Evolutionary conservation across 2,329 filamentous ascomycete species (phyloP).

Genomic region (Aspergillus viridinutans): DNA sequence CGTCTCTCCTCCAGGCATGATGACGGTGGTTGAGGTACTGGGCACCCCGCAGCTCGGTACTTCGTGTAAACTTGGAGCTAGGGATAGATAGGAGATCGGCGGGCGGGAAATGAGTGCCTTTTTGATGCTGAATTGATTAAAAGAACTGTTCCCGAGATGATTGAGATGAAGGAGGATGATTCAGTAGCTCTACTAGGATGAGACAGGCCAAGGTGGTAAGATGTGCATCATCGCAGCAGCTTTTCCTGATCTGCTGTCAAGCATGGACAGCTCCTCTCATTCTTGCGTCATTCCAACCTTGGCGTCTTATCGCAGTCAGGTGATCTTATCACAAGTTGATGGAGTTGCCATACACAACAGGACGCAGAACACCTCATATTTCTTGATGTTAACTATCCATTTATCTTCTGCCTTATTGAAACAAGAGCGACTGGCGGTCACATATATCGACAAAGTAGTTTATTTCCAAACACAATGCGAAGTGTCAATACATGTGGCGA

Average conservation of each 20-base stretch:
- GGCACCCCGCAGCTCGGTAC: neutral
- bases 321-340: conserved; percentile 3
- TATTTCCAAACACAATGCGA: neutral
- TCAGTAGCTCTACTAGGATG: neutral
- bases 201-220: conserved; percentile 1
- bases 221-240: conserved; percentile 1
- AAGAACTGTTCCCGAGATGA: neutral
- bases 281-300: conserved; percentile 18
- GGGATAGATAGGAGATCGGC: neutral
- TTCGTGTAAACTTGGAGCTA: neutral
- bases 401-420: neutral
- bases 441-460: neutral
- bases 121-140: neutral
- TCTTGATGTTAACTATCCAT: neutral
- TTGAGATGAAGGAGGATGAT: neutral
- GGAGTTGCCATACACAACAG: neutral
- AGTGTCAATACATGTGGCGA: neutral
- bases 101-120: neutral
- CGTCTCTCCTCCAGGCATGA: conserved; percentile 55
- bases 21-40: conserved; percentile 3
- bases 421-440: neutral
- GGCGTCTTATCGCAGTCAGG: conserved; percentile 16
- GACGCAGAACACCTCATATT: neutral
- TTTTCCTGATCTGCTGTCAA: conserved; percentile 2
- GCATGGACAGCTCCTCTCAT: conserved; percentile 8